A percentile compares a stretch with the other conserved stretches of the same genome.
Evolutionary conservation across 2,329 filamentous ascomycete genomes (phyloP).

Genomic region (Fusarium temperatum): DNA sequence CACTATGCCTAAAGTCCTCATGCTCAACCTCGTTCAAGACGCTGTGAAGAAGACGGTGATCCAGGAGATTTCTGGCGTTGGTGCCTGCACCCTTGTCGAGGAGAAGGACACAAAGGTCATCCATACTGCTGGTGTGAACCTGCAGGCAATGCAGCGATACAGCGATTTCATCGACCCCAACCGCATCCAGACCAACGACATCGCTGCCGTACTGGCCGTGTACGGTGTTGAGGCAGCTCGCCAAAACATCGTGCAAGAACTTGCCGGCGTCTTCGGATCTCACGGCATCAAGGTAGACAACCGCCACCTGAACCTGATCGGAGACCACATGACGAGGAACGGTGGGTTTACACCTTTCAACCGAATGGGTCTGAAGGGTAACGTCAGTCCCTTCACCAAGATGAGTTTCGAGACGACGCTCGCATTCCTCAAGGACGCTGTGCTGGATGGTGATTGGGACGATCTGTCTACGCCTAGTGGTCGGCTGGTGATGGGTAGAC

Average conservation of each 20-base stretch:
- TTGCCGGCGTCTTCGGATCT: slow-evolving; percentile 83
- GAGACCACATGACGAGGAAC: slow-evolving; percentile 95
- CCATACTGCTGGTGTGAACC: slow-evolving; percentile 85
- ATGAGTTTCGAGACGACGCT: slow-evolving; percentile 99
- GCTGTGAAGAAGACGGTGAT: slow-evolving; percentile 82
- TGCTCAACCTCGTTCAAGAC: slow-evolving; percentile 88
- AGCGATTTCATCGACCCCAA: slow-evolving; percentile 87
- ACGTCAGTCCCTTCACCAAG: slow-evolving; percentile 93
- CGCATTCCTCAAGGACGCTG: slow-evolving; percentile 90
- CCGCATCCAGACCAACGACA: slow-evolving; percentile 90
- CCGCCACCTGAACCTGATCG: slow-evolving; percentile 93
- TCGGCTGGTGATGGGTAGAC: slow-evolving; percentile 85
- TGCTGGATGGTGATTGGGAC: slow-evolving; percentile 90
- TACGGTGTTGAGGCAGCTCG: slow-evolving; percentile 97
- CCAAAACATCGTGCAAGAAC: slow-evolving; percentile 84
- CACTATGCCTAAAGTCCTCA: slow-evolving; percentile 86
- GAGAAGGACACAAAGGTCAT: slow-evolving; percentile 69
- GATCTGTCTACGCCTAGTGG: slow-evolving; percentile 86
- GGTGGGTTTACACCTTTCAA: slow-evolving; percentile 93
- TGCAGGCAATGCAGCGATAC: slow-evolving; percentile 90
- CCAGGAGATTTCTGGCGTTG: slow-evolving; percentile 83
- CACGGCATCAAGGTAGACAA: slow-evolving; percentile 94
- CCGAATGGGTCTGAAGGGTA: slow-evolving; percentile 85
- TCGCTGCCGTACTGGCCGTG: slow-evolving; percentile 80
- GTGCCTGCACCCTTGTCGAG: slow-evolving; percentile 70